phyloP scores from a whole-genome alignment of 768 basidiomycete genomes.

The Tulasnella sp. region DNA sequence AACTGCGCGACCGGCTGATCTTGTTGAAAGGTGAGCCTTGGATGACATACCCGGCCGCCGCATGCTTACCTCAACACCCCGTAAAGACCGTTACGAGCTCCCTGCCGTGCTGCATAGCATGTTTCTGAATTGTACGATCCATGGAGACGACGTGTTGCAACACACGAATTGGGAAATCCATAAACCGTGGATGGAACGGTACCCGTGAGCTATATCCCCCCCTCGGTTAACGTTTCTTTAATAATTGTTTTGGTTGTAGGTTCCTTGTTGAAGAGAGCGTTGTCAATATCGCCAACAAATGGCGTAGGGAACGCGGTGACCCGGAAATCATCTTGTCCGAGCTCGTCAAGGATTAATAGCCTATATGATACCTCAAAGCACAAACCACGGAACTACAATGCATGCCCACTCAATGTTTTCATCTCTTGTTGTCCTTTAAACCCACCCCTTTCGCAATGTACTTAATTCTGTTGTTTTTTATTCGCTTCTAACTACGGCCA shows the following conservation, averaged over 20 bases:
- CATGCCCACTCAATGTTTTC: too few species aligned
- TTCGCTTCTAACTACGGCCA: too few species aligned
- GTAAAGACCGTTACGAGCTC: slow-evolving; percentile 60
- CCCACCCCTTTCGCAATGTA: too few species aligned
- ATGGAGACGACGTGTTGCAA: slow-evolving; percentile 84
- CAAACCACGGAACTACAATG: too few species aligned
- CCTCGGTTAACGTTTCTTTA: not conserved
- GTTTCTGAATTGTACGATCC: slow-evolving; percentile 53
- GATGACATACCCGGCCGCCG: not conserved
- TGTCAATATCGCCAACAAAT: slow-evolving; percentile 64
- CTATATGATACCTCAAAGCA: not conserved
- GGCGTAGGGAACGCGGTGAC: slow-evolving; percentile 77
- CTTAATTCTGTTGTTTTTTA: too few species aligned
- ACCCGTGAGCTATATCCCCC: slow-evolving; percentile 43
- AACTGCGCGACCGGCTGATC: slow-evolving; percentile 84
- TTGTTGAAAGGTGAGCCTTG: slow-evolving; percentile 55
- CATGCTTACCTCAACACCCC: not conserved
- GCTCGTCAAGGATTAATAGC: not conserved
- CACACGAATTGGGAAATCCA: slow-evolving; percentile 84
- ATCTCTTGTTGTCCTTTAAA: too few species aligned
- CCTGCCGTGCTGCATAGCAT: slow-evolving; percentile 71
- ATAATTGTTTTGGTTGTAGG: slow-evolving; percentile 29
- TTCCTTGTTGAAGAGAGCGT: slow-evolving; percentile 67
- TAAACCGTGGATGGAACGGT: slow-evolving; percentile 72
- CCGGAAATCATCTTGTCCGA: slow-evolving; percentile 35